Base-by-base conservation (phyloP, 2,329 filamentous ascomycete species). In the Cyclaneusma minus region DNA sequence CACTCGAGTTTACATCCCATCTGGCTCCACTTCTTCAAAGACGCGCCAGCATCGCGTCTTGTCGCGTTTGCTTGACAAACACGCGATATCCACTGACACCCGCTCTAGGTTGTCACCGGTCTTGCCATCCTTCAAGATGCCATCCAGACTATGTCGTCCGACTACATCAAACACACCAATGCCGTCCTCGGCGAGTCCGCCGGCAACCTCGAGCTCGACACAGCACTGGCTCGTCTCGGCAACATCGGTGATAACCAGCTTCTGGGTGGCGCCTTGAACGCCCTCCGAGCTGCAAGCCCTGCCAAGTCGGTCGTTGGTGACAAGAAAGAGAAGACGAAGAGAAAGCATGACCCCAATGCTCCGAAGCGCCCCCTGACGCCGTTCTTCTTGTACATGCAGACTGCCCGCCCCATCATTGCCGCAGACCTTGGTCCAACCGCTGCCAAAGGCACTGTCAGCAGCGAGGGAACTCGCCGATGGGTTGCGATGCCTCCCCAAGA, bases 381-480 rank as follows among this genome's bases (percentile, higher is more conserved):
- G 3, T 94, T 91, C 61, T 93, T 95, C 62, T 61, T 94, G 34
- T 95, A 84, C 60, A 83, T 92, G 64, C 79, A 91, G 51, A 76
- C 79, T 37, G 83, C 83, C 37, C 79, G 89, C 25, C 68, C 74
- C 27, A 76, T 81, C 48, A 89, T 95, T 40, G 76, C 80, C 30
- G 64, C 62, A 17, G 83, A 91, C 41, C 65, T 92, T 7, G 80
- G 78, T 13, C 49, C 68, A n/a, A 64, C 71, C 32, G 72, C 75
- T 6, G 76, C 78, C 50, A 85, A 87, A 49, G 83, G 83, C 45
- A 82, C 85, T 31, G 80, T 95, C 25, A 78, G 84, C 47, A 72
- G 81, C 33, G 84, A 93, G 54, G 82, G 84, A 21, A 85, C 83
- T 45, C 72, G 73, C 42, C 70, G 85, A 43, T 94, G 87, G 87